Conservation (phyloP, 306 rosid species). For the Cucurbita moschata region DNA sequence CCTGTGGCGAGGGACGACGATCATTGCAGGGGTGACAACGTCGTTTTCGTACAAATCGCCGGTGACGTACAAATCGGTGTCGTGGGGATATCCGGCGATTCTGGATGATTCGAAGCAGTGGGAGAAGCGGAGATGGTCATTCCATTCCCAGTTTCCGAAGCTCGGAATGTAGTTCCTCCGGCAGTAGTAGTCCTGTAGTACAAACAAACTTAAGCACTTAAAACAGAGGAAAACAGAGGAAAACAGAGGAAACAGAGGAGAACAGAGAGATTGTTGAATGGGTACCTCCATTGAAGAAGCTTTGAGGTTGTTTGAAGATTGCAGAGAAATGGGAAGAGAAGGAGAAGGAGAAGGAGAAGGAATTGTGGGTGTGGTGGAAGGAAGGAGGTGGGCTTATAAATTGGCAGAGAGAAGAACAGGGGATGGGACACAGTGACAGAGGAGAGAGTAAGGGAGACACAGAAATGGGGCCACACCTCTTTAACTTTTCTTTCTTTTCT, state of each 20-base stretch:
- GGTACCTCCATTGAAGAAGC: neutral
- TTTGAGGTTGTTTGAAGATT: neutral
- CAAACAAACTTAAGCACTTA: neutral
- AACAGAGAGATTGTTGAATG: neutral
- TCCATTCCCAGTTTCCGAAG: conserved; percentile 97
- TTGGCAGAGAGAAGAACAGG: neutral
- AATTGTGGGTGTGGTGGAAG: neutral
- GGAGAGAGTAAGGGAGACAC: too few relatives aligned
- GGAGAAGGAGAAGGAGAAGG: neutral
- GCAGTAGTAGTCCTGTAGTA: conserved; percentile 37
- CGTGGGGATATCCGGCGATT: conserved; percentile 41
- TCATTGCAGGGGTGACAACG: conserved; percentile 72
- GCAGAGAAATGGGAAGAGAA: neutral
- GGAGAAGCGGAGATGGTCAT: conserved; percentile 61
- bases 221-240: too few relatives aligned
- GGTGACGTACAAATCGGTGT: conserved; percentile 49
- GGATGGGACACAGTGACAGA: too few relatives aligned
- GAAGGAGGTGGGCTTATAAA: neutral
- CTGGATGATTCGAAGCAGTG: conserved; percentile 80
- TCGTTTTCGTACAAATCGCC: conserved; percentile 57
- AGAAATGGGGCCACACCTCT: too few relatives aligned
- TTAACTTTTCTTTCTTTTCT: too few relatives aligned
- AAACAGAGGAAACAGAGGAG: neutral
- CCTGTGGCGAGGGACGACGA: conserved; percentile 71
- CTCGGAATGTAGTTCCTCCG: conserved; percentile 51